Evolutionary conservation across 208 protist species (phyloP), one percentile per base, ranked within the genome.

Genomic region (Trypanosoma boissoni): DNA sequence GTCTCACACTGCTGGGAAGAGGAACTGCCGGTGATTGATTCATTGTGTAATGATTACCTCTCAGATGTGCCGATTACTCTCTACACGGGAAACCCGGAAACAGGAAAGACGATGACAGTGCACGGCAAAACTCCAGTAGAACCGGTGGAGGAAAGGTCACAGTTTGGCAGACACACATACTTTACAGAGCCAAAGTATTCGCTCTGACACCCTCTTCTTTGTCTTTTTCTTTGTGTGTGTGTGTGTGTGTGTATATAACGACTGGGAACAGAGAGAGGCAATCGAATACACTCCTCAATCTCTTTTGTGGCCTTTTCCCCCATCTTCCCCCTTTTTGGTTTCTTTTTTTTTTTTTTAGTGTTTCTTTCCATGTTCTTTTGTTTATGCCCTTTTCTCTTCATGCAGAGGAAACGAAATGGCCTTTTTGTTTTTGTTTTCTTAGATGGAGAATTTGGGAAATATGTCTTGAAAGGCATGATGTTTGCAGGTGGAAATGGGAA

Each of bases 71-170:
- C 88, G 8, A 86, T 95, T 51, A 95, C 88, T 9, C 63, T 95
- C 24, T 95, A 92, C 60, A 92, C 84, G 2, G 88, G 88, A 24
- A 92, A 92, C 64, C 84, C 85, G 8, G 29, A 74, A 41, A 89
- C 77, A 8, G 80, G 80, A 21, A 83, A 81, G 66, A 90, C 72
- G 3, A 95, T 95, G 88, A 78, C 67, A 27, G 84, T 95, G 41
- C 84, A 88, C 59, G 88, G 88, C 26, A 95, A 95, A 80, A 92
- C 88, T 16, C 78, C 85, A 14, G 72, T 60, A 8, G 83, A 86
- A 43, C 79, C 81, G 7, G 36, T 62, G 14, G 58, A 70, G 36
- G 37, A 39, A n/a, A 39, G 58, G 8, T 72, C 82, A n/a, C 78
- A 74, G 16, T 88, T 88, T 57, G 82, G 80, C n/a, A 78, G 76